Evolutionary conservation across 139 green algal genomes (phyloP), one percentile per base, ranked within the genome.

Genomic region (Auxenochlorella protothecoides): DNA sequence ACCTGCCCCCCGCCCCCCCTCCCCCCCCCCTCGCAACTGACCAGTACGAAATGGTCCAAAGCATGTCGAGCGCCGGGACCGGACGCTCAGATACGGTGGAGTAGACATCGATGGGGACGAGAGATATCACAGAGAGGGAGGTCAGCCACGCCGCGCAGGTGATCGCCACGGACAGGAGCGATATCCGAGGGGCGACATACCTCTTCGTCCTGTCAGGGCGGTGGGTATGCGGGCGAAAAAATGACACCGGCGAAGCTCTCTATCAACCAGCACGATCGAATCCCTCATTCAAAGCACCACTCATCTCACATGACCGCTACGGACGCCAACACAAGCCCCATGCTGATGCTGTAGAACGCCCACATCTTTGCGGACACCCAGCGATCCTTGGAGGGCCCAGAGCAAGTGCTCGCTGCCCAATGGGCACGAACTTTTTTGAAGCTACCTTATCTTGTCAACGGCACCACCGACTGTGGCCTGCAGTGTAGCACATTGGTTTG

Each of bases 31-130:
- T 2, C 2, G n/a, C 63, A 12, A 53, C 72, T 3, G 65, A 90
- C 87, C 89, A 94, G 79, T 91, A 94, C 0, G 80, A 84, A 6
- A 88, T 84, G 71, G 74, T 75, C 89, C 89, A 94, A 71, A 94
- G 78, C 3, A 84, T 63, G 11, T 63, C 71, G 0, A 93, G 76
- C 15, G 59, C 53, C 4, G 66, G 65, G 53, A 75, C 73, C 3
- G 69, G 60, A 14, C 76, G 63, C 59, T 78, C n/a, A 62, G 57
- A 62, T 9, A 57, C 60, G 54, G 86, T 89, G 14, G 80, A 73
- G 70, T 80, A 93, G 3, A 94, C 84, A 70, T 96, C 91, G 9
- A 96, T 74, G 3, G 92, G 92, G 60, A 95, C 89, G 5, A 96
- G 78, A 1, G 89, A 83, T 3, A 97, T 81, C 9, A 97, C 86